Percentiles rank a stretch among this genome's conserved stretches.
Evolutionary conservation across 257 asterid species (phyloP).

Genomic region (Leptodermis oblonga): DNA sequence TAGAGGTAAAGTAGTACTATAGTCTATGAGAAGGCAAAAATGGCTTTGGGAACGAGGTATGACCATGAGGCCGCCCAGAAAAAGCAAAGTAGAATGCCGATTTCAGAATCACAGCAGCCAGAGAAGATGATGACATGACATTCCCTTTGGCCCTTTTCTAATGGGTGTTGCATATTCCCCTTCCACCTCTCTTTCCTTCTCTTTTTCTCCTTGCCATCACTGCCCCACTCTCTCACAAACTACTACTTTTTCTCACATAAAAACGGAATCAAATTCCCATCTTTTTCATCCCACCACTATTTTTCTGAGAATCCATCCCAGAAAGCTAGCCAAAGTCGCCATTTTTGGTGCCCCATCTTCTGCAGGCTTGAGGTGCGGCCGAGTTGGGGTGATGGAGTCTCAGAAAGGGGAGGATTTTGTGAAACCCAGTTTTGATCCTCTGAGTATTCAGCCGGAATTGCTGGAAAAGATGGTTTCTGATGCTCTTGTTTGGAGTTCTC

Average conservation of each 20-base stretch:
- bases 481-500: slow-evolving; percentile 89
- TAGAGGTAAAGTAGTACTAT: not conserved
- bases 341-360: slow-evolving; percentile 30
- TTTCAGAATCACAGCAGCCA: not conserved
- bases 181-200: slow-evolving; percentile 2
- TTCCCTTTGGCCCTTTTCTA: slow-evolving; percentile 3
- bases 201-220: slow-evolving; percentile 8
- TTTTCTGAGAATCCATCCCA: slow-evolving; percentile 23
- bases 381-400: slow-evolving; percentile 21
- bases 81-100: not conserved
- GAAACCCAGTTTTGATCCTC: slow-evolving; percentile 59
- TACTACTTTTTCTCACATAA: slow-evolving; percentile 6
- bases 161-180: slow-evolving; percentile 29
- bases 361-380: slow-evolving; percentile 36
- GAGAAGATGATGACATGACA: not conserved
- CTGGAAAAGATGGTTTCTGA: slow-evolving; percentile 61
- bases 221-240: slow-evolving; percentile 13
- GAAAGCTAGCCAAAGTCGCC: slow-evolving; percentile 22
- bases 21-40: no score
- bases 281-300: slow-evolving; percentile 11
- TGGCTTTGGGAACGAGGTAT: no score
- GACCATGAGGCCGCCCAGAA: no score
- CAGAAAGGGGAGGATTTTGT: slow-evolving; percentile 10
- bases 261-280: slow-evolving; percentile 13
- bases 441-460: slow-evolving; percentile 46